A percentile compares a stretch with the other conserved stretches of the same genome.
phyloP scores from a whole-genome alignment of 495 filamentous ascomycete species.

The Chaetomium tenue region DNA sequence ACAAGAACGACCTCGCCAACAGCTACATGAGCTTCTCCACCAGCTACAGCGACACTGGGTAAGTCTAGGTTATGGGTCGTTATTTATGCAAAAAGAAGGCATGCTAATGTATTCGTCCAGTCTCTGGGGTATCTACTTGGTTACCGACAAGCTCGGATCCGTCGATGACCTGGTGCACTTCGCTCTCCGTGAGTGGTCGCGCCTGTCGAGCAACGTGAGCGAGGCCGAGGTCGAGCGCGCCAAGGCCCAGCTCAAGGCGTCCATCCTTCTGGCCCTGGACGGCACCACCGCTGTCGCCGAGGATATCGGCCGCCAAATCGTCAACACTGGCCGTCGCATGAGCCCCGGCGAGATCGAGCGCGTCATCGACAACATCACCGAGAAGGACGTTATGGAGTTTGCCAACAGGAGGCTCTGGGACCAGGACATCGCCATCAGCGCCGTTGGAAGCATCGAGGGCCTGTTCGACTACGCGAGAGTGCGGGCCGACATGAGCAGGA shows the following conservation, averaged over 20 bases:
- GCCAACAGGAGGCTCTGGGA: slow-evolving; percentile 92
- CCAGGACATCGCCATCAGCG: slow-evolving; percentile 89
- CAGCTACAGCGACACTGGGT: slow-evolving; percentile 99
- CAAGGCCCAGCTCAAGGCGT: slow-evolving; percentile 98
- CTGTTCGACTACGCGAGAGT: slow-evolving; percentile 86
- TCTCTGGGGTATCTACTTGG: slow-evolving; percentile 99
- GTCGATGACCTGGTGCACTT: slow-evolving; percentile 98
- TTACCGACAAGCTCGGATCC: slow-evolving; percentile 79
- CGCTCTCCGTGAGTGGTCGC: slow-evolving; percentile 95
- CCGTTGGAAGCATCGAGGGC: slow-evolving; percentile 89
- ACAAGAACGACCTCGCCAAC: slow-evolving; percentile 91
- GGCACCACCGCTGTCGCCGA: slow-evolving; percentile 96
- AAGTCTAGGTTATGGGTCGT: slow-evolving; percentile 33
- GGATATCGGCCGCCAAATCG: slow-evolving; percentile 97
- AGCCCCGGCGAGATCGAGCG: slow-evolving; percentile 91
- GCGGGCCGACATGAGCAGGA: slow-evolving; percentile 86
- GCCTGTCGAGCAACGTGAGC: slow-evolving; percentile 80
- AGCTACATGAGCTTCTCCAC: slow-evolving; percentile 99
- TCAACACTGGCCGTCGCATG: slow-evolving; percentile 92
- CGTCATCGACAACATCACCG: slow-evolving; percentile 79
- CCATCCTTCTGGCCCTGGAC: slow-evolving; percentile 93
- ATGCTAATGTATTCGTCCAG: slow-evolving; percentile 46
- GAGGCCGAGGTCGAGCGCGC: slow-evolving; percentile 94
- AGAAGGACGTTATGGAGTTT: slow-evolving; percentile 96
- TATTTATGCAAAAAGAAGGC: neutral